phyloP scores from a whole-genome alignment of 352 stramenopile genomes.

The Phytophthora quininea region DNA sequence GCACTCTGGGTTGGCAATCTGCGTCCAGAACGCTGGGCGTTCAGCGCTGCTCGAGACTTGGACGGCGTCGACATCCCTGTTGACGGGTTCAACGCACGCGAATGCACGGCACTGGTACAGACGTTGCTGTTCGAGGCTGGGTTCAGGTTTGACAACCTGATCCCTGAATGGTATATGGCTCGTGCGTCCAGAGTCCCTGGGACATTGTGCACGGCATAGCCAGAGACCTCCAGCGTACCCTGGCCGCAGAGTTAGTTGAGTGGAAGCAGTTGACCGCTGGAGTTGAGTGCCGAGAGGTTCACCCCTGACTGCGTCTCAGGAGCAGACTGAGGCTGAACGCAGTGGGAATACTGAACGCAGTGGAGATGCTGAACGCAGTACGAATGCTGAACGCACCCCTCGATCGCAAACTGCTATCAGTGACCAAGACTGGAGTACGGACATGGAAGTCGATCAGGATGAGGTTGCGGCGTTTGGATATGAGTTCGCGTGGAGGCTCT shows the following conservation, averaged over 20 bases:
- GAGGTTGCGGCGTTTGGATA: not conserved
- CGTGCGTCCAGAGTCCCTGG: not conserved
- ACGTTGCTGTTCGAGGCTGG: not conserved
- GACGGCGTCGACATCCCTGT: not conserved
- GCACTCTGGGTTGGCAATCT: not conserved
- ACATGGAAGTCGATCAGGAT: not conserved
- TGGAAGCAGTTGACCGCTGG: too few relatives aligned
- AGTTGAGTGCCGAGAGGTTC: too few relatives aligned
- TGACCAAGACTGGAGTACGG: not conserved
- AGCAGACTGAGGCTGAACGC: too few relatives aligned
- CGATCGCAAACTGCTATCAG: not conserved
- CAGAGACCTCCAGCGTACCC: too few relatives aligned
- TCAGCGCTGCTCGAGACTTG: not conserved
- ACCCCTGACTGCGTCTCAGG: too few relatives aligned
- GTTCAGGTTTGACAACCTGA: not conserved
- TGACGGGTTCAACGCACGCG: not conserved
- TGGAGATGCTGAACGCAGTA: too few relatives aligned
- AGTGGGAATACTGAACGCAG: too few relatives aligned
- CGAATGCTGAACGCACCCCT: too few relatives aligned
- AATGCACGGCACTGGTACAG: not conserved
- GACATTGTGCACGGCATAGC: too few relatives aligned
- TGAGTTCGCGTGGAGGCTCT: not conserved
- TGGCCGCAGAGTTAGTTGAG: too few relatives aligned
- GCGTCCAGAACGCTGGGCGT: not conserved
- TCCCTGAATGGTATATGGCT: not conserved